phyloP scores from a whole-genome alignment of 2,329 filamentous ascomycete genomes.

The Fusarium staphyleae region DNA sequence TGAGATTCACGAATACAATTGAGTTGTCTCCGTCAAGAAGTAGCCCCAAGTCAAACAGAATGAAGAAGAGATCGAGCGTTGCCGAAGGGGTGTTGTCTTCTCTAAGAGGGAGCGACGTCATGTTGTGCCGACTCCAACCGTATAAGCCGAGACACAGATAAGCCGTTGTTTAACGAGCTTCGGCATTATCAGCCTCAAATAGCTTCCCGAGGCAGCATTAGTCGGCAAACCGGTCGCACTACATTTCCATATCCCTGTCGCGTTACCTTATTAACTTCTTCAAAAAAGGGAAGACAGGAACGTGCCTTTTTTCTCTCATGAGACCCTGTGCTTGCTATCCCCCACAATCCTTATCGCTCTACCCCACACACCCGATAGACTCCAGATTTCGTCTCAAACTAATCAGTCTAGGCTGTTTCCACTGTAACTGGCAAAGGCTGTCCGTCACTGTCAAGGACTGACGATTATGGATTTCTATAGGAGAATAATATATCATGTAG shows the following conservation, averaged over 20 bases:
- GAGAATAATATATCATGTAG: background rate
- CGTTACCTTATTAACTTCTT: background rate
- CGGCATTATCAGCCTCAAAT: conserved; percentile 23
- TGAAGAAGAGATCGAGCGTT: conserved; percentile 19
- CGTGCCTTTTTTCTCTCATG: background rate
- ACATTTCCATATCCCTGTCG: background rate
- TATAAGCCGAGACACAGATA: conserved; percentile 38
- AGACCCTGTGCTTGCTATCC: conserved; percentile 18
- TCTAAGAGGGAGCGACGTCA: conserved; percentile 40
- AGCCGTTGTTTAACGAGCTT: conserved; percentile 40
- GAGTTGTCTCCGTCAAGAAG: conserved; percentile 17
- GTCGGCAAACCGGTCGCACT: background rate
- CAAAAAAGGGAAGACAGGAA: conserved; percentile 1
- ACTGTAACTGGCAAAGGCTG: conserved; percentile 11
- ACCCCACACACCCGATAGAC: conserved; percentile 35
- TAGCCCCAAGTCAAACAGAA: conserved; percentile 5
- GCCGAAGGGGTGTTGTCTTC: conserved; percentile 35
- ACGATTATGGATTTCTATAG: background rate
- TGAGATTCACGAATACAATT: conserved; percentile 3
- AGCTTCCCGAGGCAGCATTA: conserved; percentile 1
- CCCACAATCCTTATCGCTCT: conserved; percentile 31
- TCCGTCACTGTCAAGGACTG: conserved; percentile 15
- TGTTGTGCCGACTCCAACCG: conserved; percentile 46
- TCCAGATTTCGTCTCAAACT: conserved; percentile 22
- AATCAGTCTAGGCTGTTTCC: background rate